These are phyloP conservation scores for Ilex aquifolium DNA, from an alignment of 257 asterid genomes.

Conservation along the genomic window DNA sequence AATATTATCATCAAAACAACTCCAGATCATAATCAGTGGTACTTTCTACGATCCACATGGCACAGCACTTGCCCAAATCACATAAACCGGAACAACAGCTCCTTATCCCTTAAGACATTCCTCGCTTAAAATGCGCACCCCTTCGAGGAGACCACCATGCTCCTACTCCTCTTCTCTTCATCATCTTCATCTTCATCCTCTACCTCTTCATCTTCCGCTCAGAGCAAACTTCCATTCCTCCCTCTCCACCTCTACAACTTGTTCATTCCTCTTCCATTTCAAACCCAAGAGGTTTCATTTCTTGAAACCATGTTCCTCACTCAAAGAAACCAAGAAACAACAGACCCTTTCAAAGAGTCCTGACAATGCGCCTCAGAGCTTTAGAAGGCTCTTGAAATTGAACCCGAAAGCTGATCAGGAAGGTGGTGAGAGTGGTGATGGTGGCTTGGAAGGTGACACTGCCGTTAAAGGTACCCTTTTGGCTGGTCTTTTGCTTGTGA, in stretches of 20 bases:
- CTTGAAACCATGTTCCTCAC: constrained; percentile 76
- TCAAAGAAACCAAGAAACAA: constrained; percentile 72
- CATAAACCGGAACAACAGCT: no score
- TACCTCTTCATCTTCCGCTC: constrained; percentile 35
- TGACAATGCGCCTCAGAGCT: constrained; percentile 49
- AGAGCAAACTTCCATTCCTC: constrained; percentile 30
- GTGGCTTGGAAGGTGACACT: constrained; percentile 29
- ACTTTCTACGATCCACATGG: no score
- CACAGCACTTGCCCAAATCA: no score
- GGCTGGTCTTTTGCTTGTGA: constrained; percentile 57
- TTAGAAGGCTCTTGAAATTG: constrained; percentile 48
- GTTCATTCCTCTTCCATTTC: constrained; percentile 31
- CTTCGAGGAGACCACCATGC: not conserved
- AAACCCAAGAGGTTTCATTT: constrained; percentile 62
- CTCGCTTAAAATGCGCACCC: not conserved
- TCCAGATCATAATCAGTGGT: no score
- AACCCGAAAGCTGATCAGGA: constrained; percentile 46
- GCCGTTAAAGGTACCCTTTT: constrained; percentile 80
- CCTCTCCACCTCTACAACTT: constrained; percentile 5
- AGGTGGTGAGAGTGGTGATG: constrained; percentile 17
- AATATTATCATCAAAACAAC: no score
- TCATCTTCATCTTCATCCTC: constrained; percentile 12
- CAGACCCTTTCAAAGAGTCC: constrained; percentile 53
- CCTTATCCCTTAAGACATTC: no score
- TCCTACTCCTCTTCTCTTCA: not conserved